Percentiles rank a stretch among this genome's conserved stretches.
Evolutionary conservation across 2,329 filamentous ascomycete species (phyloP).

Genomic region (Penicillium sclerotigenum): DNA sequence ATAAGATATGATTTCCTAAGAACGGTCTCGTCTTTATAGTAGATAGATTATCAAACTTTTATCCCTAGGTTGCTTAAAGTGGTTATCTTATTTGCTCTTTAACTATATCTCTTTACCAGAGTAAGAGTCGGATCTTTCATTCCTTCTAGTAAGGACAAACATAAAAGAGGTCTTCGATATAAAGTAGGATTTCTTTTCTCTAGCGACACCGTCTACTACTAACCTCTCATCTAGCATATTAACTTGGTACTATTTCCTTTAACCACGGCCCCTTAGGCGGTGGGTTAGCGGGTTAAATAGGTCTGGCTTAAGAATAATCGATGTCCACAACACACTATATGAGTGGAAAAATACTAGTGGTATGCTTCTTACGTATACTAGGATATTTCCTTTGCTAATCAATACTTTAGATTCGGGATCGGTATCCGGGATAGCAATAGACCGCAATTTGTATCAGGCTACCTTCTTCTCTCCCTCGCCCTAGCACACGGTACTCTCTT

Average conservation of each 20-base stretch:
- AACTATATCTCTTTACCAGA: slow-evolving; percentile 4
- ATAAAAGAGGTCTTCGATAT: background rate
- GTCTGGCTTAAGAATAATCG: slow-evolving; percentile 1
- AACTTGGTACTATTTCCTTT: slow-evolving; percentile 2
- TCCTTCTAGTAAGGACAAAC: background rate
- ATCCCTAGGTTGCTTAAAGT: slow-evolving; percentile 1
- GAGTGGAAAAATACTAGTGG: background rate
- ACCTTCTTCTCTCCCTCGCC: slow-evolving; percentile 2
- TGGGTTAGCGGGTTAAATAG: background rate
- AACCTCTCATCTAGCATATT: slow-evolving; percentile 3
- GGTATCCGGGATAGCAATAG: slow-evolving; percentile 2
- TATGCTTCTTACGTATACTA: background rate
- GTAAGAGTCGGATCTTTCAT: slow-evolving; percentile 6
- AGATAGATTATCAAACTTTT: background rate
- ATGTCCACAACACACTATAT: background rate
- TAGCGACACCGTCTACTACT: background rate
- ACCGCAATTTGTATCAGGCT: background rate
- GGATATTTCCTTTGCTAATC: background rate
- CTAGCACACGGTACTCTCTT: background rate
- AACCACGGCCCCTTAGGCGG: background rate
- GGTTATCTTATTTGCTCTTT: background rate
- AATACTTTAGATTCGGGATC: slow-evolving; percentile 2
- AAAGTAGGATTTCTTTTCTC: background rate
- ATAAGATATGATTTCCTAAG: too few species aligned
- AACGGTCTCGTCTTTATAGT: too few species aligned